Evolutionary conservation across 2,329 filamentous ascomycete genomes (phyloP).

Genomic region (Cadophora luteo-olivacea): DNA sequence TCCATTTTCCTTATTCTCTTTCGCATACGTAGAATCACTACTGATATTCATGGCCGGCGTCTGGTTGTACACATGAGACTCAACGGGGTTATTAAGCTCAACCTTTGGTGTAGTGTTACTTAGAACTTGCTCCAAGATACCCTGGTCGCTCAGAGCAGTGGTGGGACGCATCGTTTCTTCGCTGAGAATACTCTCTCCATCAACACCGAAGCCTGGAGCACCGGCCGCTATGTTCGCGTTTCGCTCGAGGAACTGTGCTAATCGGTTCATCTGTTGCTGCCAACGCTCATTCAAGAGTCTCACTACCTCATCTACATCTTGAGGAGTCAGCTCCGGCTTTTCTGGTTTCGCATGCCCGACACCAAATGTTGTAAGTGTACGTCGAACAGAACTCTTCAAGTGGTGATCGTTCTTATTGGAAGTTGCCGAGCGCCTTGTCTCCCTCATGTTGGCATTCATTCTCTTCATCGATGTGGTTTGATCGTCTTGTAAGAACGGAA

Average conservation of each 20-base stretch:
- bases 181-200: conserved; percentile 31
- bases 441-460: conserved; percentile 46
- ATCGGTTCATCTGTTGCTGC: conserved; percentile 41
- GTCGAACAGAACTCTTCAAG: conserved; percentile 41
- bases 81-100: conserved; percentile 41
- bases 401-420: conserved; percentile 33
- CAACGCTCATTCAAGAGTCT: conserved; percentile 41
- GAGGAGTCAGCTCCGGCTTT: conserved; percentile 40
- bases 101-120: conserved; percentile 43
- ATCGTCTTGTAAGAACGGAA: conserved; percentile 69
- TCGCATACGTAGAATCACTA: not conserved
- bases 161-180: conserved; percentile 41
- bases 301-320: conserved; percentile 44
- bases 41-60: conserved; percentile 3
- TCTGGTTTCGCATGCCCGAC: conserved; percentile 34
- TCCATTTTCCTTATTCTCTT: conserved; percentile 17
- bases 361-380: conserved; percentile 40
- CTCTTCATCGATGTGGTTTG: conserved; percentile 63
- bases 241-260: conserved; percentile 42
- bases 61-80: conserved; percentile 27
- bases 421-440: conserved; percentile 30
- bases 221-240: conserved; percentile 43
- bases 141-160: conserved; percentile 42
- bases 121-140: conserved; percentile 44
- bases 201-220: conserved; percentile 27